Base-by-base conservation (phyloP, 2,329 filamentous ascomycete species). In the Fusarium scirpi region DNA sequence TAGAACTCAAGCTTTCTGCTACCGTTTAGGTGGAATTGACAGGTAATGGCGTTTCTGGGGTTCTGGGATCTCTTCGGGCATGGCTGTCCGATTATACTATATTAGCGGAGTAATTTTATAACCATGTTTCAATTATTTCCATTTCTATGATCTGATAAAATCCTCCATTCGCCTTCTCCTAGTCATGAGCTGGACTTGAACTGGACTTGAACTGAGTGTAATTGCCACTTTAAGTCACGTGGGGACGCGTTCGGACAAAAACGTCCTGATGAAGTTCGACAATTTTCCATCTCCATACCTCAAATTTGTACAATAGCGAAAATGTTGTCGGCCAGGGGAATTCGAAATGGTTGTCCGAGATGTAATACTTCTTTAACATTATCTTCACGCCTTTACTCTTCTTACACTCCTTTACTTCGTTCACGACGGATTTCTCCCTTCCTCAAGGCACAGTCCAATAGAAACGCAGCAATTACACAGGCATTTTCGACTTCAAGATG, bases 281-380 rank as follows among this genome's bases (percentile, higher is more conserved):
- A 65, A 51, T 29, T 30, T 56, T 65, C 53, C 46, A 60, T 60
- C 49, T 52, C 41, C 54, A 62, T 48, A 49, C 48, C 16, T 49
- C 56, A 68, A 68, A 47, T 52, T 51, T 71, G 65, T 67, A 68
- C 63, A 68, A 51, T 53, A 74, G 43, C 25, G 41, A 80, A 74
- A 55, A 81, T 81, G 80, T 67, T 81, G 61, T 78, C 80, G 52
- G 74, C 76, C 54, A 77, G 74, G 58, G 72, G 78, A 64, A 76
- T 80, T 48, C 72, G 75, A 68, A 76, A 75, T 76, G 78, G 74
- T 69, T 80, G 76, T 54, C 75, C 77, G 43, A 76, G 70, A 65
- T 78, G 74, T 63, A 73, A 48, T 60, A 44, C 67, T 52, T 55
- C 58, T 46, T 65, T 71, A 30, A 52, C 69, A 53, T 48, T 47